Evolutionary conservation across 2,329 filamentous ascomycete species (phyloP).

Genomic region (Sporothrix schenckii): DNA sequence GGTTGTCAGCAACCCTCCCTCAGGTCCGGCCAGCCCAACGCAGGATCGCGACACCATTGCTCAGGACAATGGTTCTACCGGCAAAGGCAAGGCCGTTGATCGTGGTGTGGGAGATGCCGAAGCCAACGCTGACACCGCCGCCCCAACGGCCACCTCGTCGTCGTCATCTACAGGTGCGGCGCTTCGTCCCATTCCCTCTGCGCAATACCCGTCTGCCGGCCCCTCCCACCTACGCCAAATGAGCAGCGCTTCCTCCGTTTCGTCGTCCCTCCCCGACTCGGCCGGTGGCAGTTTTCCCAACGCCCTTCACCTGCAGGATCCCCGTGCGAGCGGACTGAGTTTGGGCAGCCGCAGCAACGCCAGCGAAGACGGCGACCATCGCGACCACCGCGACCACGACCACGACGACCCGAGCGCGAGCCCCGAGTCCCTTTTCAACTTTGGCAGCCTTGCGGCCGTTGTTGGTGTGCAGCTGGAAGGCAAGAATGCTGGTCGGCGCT

Average conservation of each 20-base stretch:
- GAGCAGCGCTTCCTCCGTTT: slow-evolving; percentile 82
- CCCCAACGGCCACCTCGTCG: slow-evolving; percentile 38
- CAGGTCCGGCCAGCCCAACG: slow-evolving; percentile 7
- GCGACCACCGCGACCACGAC: slow-evolving; percentile 35
- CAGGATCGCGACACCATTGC: background rate
- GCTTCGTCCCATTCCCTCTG: slow-evolving; percentile 50
- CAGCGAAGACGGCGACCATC: slow-evolving; percentile 52
- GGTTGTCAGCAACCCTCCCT: background rate
- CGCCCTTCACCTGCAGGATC: slow-evolving; percentile 47
- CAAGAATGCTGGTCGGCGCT: slow-evolving; percentile 46
- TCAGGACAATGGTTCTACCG: slow-evolving; percentile 38
- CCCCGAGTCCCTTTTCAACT: slow-evolving; percentile 86
- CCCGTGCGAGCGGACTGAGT: slow-evolving; percentile 59
- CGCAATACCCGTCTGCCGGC: slow-evolving; percentile 57
- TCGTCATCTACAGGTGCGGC: slow-evolving; percentile 37
- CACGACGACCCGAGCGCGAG: slow-evolving; percentile 51
- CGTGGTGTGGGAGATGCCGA: slow-evolving; percentile 46
- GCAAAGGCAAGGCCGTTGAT: slow-evolving; percentile 73
- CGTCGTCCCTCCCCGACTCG: slow-evolving; percentile 75
- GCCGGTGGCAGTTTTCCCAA: slow-evolving; percentile 56
- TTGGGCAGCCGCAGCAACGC: slow-evolving; percentile 50
- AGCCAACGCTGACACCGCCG: slow-evolving; percentile 50
- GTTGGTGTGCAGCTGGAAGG: slow-evolving; percentile 67
- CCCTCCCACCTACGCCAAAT: slow-evolving; percentile 77
- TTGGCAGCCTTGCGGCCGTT: slow-evolving; percentile 81